Percentiles rank a stretch among this genome's conserved stretches.
These are phyloP conservation scores for Phytopythium boreale DNA, from an alignment of 352 stramenopile species.

Conservation along the genomic window DNA sequence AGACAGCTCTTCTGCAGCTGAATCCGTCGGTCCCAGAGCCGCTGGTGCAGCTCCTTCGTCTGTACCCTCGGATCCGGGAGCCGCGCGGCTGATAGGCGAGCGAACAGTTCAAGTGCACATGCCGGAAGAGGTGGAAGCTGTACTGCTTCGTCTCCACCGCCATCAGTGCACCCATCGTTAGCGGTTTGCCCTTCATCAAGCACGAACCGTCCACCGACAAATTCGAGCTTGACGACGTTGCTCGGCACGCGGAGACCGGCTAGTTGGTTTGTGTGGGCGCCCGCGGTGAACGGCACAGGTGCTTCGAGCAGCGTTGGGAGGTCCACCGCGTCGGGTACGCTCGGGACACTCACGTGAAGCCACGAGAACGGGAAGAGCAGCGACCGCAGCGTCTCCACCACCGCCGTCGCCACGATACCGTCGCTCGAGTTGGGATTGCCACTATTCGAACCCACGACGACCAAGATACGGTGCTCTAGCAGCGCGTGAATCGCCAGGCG, in stretches of 20 bases:
- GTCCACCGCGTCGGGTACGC: slow-evolving; percentile 45
- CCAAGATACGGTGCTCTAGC: slow-evolving; percentile 45
- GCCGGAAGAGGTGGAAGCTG: slow-evolving; percentile 14
- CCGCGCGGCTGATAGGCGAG: slow-evolving; percentile 15
- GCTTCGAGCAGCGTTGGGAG: slow-evolving; percentile 49
- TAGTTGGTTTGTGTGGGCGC: slow-evolving; percentile 33
- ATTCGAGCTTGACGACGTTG: slow-evolving; percentile 43
- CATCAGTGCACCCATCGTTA: not conserved
- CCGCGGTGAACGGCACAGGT: slow-evolving; percentile 49
- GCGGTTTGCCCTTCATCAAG: not conserved
- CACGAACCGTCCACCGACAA: slow-evolving; percentile 24
- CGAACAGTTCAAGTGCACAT: slow-evolving; percentile 9
- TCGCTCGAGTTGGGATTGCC: slow-evolving; percentile 19
- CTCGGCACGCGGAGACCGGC: slow-evolving; percentile 23
- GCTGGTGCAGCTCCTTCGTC: slow-evolving; percentile 40
- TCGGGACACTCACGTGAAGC: slow-evolving; percentile 55
- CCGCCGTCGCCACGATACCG: slow-evolving; percentile 35
- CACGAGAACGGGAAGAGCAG: slow-evolving; percentile 47
- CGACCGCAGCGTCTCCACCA: slow-evolving; percentile 41
- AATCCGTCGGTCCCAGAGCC: slow-evolving; percentile 43
- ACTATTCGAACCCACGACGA: slow-evolving; percentile 13
- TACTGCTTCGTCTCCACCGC: not conserved
- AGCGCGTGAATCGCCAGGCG: slow-evolving; percentile 42
- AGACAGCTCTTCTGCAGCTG: slow-evolving; percentile 48
- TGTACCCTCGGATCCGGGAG: slow-evolving; percentile 23